Percentiles rank a stretch among this genome's conserved stretches.
Evolutionary conservation across 176 grass and related monocot species (phyloP).

Genomic region (Raddia guianensis): DNA sequence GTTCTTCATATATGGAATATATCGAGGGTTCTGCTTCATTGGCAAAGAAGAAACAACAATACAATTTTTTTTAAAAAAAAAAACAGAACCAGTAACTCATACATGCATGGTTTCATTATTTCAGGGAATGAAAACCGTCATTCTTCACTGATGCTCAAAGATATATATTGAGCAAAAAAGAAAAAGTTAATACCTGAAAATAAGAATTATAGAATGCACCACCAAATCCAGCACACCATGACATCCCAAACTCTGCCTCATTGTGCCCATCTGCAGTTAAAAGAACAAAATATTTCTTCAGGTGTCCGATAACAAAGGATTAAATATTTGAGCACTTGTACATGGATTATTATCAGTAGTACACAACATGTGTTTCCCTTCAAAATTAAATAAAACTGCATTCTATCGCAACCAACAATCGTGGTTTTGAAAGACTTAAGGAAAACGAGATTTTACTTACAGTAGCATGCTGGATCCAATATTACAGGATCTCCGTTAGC

Average conservation of each 20-base stretch:
- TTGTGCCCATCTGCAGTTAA: slow-evolving; percentile 77
- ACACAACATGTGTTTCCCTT: background rate
- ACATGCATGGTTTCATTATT: background rate
- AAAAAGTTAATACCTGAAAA: slow-evolving; percentile 64
- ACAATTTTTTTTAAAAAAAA: background rate
- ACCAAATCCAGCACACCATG: slow-evolving; percentile 96
- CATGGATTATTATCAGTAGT: background rate
- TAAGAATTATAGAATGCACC: slow-evolving; percentile 84
- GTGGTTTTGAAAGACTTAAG: background rate
- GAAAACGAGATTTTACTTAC: slow-evolving; percentile 47
- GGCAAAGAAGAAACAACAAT: slow-evolving; percentile 13
- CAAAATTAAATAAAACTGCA: background rate
- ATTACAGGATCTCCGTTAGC: slow-evolving; percentile 80
- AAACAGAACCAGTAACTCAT: background rate
- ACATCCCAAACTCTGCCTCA: slow-evolving; percentile 98
- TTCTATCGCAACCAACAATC: background rate
- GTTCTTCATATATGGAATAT: background rate
- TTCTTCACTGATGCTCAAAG: background rate
- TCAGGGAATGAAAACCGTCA: background rate
- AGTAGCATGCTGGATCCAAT: slow-evolving; percentile 95
- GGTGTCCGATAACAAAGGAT: background rate
- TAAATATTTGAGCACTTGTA: background rate
- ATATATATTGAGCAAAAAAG: slow-evolving; percentile 29
- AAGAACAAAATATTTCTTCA: background rate
- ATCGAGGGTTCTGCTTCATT: background rate